Base-by-base conservation (phyloP, 345 rosid genomes). In the Leavenworthia alabamica region DNA sequence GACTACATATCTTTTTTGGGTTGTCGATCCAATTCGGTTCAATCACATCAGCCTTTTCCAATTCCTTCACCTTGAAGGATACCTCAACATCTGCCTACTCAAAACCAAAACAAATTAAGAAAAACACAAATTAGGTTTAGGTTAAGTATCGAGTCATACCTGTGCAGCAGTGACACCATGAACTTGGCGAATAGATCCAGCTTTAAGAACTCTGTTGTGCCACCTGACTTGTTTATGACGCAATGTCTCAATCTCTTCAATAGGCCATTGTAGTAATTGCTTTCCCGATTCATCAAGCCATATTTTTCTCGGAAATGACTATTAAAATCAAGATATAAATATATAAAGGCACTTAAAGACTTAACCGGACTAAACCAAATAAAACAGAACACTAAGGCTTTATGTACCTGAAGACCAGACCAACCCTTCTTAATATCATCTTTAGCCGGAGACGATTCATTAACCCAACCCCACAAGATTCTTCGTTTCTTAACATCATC, bases 11-110 rank as follows among this genome's bases (percentile, higher is more conserved):
- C 64, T 56, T 41, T 51, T 79, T 74, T 22, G 92, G 85, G 45
- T 83, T 65, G 8, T 83, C 67, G 8, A 70, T 79, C 86, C 81
- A 68, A 10, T 62, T 70, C 32, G 81, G 81, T 19, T 81, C 80
- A 27, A 77, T 44, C 28, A 22, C 37, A 67, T 84, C 89, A 10
- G 79, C 88, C 3, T 79, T 74, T 43, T 68, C 73, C 6, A 80
- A 63, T 8, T 80, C 62, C 5, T 56, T 57, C 12, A 79, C 49
- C 44, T 73, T 58, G 50, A 89, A 89, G 15, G 64, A 67, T 8
- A 84, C 60, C 56, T 83, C 97, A 13, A 87, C 84, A 55, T 87
- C 95, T n/a, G 97, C 95, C 93, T 86, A 72, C 33, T 32, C 40
- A 51, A 68, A 24, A 44, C 13, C 45, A 43, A 52, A 43, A 43